Percentiles rank a stretch among this genome's conserved stretches.
Evolutionary conservation across 768 basidiomycete species (phyloP).

Genomic region (Termitomyces sp.): DNA sequence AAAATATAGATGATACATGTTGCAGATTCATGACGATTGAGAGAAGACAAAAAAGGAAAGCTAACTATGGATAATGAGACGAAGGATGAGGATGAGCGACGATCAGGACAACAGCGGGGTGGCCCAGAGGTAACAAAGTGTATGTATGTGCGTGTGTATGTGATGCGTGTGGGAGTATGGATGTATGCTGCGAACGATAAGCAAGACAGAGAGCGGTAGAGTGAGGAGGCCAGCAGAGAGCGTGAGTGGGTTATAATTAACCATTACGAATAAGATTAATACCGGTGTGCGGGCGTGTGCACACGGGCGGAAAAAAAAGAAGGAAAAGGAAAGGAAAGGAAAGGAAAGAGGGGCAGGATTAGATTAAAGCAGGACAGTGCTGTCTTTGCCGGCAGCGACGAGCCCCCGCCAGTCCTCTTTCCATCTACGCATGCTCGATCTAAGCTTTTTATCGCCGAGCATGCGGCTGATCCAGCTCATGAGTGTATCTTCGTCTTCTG

Average conservation of each 20-base stretch:
- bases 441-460: constrained; percentile 59
- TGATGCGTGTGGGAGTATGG: neutral
- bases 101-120: neutral
- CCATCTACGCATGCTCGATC: constrained; percentile 71
- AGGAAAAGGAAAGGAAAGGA: neutral
- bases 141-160: neutral
- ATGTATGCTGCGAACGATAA: neutral
- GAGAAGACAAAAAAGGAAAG: neutral
- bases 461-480: constrained; percentile 76
- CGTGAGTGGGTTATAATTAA: constrained; percentile 2
- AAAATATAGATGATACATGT: neutral
- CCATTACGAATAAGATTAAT: constrained; percentile 6
- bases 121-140: neutral
- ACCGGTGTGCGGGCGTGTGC: neutral
- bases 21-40: neutral
- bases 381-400: constrained; percentile 61
- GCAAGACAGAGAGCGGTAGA: neutral
- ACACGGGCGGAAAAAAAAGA: neutral
- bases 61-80: too few species aligned
- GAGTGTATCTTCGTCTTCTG: constrained; percentile 82
- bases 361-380: constrained; percentile 43
- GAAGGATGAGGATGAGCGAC: neutral
- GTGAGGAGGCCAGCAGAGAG: neutral
- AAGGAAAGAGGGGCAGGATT: neutral
- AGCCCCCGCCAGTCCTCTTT: constrained; percentile 75